A percentile compares a stretch with the other conserved stretches of the same genome.
Evolutionary conservation across 495 filamentous ascomycete genomes (phyloP).

Genomic region (Articulospora tetracladia): DNA sequence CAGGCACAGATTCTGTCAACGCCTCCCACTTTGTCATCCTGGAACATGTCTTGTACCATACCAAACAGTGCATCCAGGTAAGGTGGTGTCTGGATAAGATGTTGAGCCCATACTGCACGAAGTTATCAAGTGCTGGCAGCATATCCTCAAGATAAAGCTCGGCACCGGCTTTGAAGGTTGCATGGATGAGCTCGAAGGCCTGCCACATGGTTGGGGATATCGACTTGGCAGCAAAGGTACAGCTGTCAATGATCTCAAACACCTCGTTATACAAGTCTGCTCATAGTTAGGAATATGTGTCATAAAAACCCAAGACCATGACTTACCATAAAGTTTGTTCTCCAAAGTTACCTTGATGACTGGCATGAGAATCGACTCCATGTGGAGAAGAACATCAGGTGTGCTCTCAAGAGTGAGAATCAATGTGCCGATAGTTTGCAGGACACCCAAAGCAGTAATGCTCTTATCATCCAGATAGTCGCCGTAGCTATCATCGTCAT

Average conservation of each 20-base stretch:
- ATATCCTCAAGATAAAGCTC: slow-evolving; percentile 99
- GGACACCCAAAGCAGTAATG: slow-evolving; percentile 91
- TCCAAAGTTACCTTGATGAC: slow-evolving; percentile 94
- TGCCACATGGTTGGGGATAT: slow-evolving; percentile 98
- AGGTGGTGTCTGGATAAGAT: slow-evolving; percentile 73
- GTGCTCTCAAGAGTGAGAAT: slow-evolving; percentile 97
- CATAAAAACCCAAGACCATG: slow-evolving; percentile 5
- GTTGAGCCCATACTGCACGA: slow-evolving; percentile 85
- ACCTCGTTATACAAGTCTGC: slow-evolving; percentile 87
- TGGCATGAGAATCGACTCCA: slow-evolving; percentile 94
- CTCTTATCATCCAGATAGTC: slow-evolving; percentile 98
- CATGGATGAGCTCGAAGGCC: slow-evolving; percentile 93
- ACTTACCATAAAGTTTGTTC: slow-evolving; percentile 84
- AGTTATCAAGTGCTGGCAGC: slow-evolving; percentile 96
- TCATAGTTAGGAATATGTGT: neutral
- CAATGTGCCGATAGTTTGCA: slow-evolving; percentile 96
- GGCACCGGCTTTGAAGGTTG: slow-evolving; percentile 93
- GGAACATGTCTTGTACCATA: slow-evolving; percentile 68
- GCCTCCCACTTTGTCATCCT: slow-evolving; percentile 74
- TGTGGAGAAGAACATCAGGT: slow-evolving; percentile 86
- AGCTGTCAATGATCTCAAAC: slow-evolving; percentile 98
- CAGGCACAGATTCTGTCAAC: slow-evolving; percentile 98
- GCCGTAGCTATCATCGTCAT: slow-evolving; percentile 69
- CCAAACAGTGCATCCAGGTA: slow-evolving; percentile 84
- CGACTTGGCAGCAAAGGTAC: slow-evolving; percentile 94